A percentile compares a stretch with the other conserved stretches of the same genome.
These are phyloP conservation scores for Geotrichum citri-aurantii DNA, from an alignment of 1,139 yeast species.

Conservation along the genomic window DNA sequence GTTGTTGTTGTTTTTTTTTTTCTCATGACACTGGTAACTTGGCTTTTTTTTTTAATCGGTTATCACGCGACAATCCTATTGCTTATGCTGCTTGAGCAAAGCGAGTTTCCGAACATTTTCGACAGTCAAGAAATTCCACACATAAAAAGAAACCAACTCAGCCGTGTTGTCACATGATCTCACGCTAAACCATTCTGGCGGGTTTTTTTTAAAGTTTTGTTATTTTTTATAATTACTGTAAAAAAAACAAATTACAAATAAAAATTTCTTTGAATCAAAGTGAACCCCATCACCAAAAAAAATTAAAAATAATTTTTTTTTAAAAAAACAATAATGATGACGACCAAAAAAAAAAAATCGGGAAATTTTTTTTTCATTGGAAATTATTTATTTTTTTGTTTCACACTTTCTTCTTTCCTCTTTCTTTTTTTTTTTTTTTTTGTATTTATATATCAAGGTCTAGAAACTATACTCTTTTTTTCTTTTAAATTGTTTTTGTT, in stretches of 20 bases:
- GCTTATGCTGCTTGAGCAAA: no score
- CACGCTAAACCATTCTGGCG: not conserved
- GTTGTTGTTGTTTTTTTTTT: no score
- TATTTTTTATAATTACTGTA: not conserved
- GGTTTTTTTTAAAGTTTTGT: no score
- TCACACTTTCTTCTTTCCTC: not conserved
- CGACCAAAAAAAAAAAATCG: slow-evolving; percentile 1
- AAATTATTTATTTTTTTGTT: not conserved
- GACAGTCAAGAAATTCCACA: no score
- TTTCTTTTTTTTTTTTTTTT: not conserved
- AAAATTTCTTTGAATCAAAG: not conserved
- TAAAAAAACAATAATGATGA: not conserved
- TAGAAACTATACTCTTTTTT: no score
- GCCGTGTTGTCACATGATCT: not conserved
- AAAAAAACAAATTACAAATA: not conserved
- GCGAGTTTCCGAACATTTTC: no score
- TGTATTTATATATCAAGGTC: no score
- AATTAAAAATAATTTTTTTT: not conserved
- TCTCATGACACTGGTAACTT: no score
- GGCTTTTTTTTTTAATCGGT: no score
- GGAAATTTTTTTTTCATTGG: not conserved
- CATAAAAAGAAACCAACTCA: not conserved
- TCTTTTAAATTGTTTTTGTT: no score
- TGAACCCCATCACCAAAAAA: not conserved
- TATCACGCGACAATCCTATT: no score